phyloP scores from a whole-genome alignment of 345 rosid species.

The Brassica incana region DNA sequence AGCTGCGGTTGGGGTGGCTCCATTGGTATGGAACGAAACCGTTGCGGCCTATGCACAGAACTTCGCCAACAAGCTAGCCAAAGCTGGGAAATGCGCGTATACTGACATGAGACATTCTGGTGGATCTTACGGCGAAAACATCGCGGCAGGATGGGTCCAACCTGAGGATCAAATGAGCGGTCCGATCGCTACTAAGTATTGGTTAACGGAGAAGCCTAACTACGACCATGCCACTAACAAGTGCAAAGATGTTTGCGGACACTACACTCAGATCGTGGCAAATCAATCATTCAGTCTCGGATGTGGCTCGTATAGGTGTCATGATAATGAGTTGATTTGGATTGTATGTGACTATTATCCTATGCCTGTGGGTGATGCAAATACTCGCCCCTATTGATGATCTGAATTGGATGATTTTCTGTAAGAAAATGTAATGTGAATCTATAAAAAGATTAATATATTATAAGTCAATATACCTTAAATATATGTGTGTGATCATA shows the following conservation, averaged over 20 bases:
- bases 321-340: conserved; percentile 46
- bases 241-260: conserved; percentile 52
- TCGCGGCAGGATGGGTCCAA: conserved; percentile 44
- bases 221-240: conserved; percentile 53
- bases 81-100: conserved; percentile 37
- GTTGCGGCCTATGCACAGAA: conserved; percentile 48
- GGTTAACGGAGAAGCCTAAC: conserved; percentile 54
- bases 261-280: conserved; percentile 77
- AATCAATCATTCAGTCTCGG: conserved; percentile 53
- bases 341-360: conserved; percentile 62
- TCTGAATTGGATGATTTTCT: not conserved
- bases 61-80: conserved; percentile 34
- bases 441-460: not conserved
- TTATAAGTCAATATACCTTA: not conserved
- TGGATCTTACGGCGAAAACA: conserved; percentile 59
- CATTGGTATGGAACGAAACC: conserved; percentile 47
- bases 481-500: not conserved
- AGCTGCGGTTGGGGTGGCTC: conserved; percentile 45
- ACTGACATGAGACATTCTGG: conserved; percentile 38
- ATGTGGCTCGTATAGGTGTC: conserved; percentile 63
- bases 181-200: conserved; percentile 44
- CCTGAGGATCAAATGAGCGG: conserved; percentile 36
- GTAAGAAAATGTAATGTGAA: not conserved
- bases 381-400: conserved; percentile 37
- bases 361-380: conserved; percentile 33